Conservation (phyloP, 2,329 filamentous ascomycete genomes). For the Sporothrix humicola region DNA sequence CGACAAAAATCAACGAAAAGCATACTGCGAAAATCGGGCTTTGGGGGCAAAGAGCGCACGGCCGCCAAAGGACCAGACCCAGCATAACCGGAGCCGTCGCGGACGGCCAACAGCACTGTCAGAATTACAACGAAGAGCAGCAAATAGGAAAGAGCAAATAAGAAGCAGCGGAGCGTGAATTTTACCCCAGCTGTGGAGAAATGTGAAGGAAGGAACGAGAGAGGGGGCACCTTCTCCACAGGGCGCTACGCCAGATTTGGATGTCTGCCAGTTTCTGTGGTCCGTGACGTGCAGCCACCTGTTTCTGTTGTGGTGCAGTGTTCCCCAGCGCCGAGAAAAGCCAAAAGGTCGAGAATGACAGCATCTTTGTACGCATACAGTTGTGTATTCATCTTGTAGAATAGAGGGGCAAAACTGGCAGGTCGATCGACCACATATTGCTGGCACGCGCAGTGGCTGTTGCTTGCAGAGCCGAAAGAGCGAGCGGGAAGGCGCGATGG, state of each 20-base stretch:
- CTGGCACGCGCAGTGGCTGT: neutral
- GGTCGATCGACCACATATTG: neutral
- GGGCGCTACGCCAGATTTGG: conserved; percentile 27
- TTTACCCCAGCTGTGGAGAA: conserved; percentile 32
- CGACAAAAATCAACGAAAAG: neutral
- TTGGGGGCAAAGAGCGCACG: neutral
- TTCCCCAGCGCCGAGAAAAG: conserved; percentile 18
- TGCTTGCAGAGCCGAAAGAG: neutral
- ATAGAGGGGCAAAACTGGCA: too few species aligned
- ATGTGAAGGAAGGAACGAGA: neutral
- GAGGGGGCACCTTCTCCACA: conserved; percentile 32
- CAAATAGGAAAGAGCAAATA: neutral
- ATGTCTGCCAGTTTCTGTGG: conserved; percentile 4
- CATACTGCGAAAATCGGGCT: neutral
- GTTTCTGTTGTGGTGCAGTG: neutral
- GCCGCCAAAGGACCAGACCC: neutral
- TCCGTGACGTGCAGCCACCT: neutral
- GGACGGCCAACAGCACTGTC: neutral
- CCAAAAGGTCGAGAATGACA: conserved; percentile 10
- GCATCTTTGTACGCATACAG: neutral
- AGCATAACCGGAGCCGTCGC: neutral
- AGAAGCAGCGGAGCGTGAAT: conserved; percentile 9
- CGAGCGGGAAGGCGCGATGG: neutral
- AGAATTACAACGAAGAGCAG: neutral
- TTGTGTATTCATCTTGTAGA: too few species aligned